Conservation (phyloP, 2,329 filamentous ascomycete genomes). For the Canariomyces notabilis region DNA sequence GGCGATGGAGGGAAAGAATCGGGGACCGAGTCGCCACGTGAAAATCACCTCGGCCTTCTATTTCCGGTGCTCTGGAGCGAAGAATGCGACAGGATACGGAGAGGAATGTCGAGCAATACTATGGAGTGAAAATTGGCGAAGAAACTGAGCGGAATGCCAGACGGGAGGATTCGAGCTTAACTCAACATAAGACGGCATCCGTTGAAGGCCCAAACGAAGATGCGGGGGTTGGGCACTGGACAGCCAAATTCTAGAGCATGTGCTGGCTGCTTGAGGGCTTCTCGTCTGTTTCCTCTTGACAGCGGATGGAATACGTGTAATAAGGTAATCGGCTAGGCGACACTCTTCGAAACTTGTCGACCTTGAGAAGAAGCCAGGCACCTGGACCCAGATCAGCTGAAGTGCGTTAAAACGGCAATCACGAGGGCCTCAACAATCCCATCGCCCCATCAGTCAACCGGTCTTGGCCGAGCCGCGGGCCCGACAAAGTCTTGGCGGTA, state of each 20-base stretch:
- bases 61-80: not conserved
- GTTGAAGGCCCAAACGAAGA: not conserved
- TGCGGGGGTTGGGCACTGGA: not conserved
- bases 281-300: no score
- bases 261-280: not conserved
- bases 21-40: constrained; percentile 10
- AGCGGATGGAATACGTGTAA: no score
- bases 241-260: not conserved
- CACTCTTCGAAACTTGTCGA: not conserved
- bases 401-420: constrained; percentile 18
- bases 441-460: constrained; percentile 21
- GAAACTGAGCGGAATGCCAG: not conserved
- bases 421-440: constrained; percentile 27
- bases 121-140: not conserved
- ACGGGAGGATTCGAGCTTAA: not conserved
- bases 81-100: not conserved
- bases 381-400: constrained; percentile 11
- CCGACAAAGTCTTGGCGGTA: no score
- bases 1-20: constrained; percentile 9
- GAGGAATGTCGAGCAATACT: not conserved
- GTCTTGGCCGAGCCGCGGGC: constrained; percentile 17
- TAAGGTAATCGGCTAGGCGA: no score
- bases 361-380: not conserved
- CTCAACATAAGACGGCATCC: no score
- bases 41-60: not conserved